Percentiles rank a stretch among this genome's conserved stretches.
Evolutionary conservation across 345 rosid genomes (phyloP).

Genomic region (Linum tenue): DNA sequence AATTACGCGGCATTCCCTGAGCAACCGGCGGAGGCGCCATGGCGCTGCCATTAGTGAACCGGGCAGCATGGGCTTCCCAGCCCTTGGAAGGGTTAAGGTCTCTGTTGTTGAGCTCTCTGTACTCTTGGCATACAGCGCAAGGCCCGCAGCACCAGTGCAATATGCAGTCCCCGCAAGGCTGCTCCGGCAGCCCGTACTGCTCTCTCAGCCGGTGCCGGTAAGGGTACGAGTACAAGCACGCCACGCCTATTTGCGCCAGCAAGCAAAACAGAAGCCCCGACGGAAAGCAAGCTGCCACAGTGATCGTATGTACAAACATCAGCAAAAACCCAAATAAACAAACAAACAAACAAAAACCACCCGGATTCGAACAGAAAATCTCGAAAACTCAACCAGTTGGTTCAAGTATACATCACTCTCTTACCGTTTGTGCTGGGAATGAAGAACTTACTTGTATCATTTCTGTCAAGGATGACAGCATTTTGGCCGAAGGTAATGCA

Average conservation of each 20-base stretch:
- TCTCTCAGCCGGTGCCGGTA: neutral
- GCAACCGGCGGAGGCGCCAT: no score
- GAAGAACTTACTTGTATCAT: conserved; percentile 14
- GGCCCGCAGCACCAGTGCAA: neutral
- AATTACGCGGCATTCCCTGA: no score
- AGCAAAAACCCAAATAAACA: no score
- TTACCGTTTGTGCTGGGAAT: no score
- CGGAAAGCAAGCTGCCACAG: neutral
- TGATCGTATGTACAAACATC: no score
- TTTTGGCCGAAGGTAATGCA: conserved; percentile 22
- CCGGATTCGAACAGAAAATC: no score
- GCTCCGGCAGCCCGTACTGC: neutral
- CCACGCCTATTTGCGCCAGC: neutral
- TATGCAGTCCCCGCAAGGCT: neutral
- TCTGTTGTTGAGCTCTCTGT: neutral
- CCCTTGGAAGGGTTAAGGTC: neutral
- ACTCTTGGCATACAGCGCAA: neutral
- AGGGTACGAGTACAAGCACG: neutral
- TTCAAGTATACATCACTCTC: no score
- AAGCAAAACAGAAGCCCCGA: neutral
- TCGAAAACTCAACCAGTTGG: no score
- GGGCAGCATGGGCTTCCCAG: neutral
- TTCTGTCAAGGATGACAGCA: conserved; percentile 17
- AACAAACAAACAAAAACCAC: no score
- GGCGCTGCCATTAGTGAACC: no score